phyloP scores from a whole-genome alignment of 1,284 basidiomycete species.

The Heliocybe sulcata region DNA sequence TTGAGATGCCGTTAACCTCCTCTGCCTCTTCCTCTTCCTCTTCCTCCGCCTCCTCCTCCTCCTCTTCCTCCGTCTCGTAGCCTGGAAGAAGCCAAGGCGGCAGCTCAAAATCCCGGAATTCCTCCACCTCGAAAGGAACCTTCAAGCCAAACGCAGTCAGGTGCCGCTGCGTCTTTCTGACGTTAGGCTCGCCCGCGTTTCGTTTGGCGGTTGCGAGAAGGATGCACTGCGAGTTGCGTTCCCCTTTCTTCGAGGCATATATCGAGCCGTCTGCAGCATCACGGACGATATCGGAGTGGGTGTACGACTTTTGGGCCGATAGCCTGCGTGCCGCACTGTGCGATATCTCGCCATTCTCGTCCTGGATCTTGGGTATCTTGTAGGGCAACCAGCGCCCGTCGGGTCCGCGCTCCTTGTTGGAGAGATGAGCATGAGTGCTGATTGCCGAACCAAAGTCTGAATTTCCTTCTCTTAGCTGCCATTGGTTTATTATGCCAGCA shows the following conservation, averaged over 20 bases:
- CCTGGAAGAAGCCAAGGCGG: conserved; percentile 31
- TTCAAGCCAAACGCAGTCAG: conserved; percentile 49
- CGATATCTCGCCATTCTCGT: background rate
- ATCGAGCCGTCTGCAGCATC: background rate
- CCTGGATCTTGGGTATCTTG: background rate
- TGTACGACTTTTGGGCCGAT: background rate
- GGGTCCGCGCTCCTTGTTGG: background rate
- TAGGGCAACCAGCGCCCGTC: background rate
- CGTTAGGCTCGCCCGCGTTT: conserved; percentile 31
- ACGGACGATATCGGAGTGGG: background rate
- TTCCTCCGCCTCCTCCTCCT: background rate
- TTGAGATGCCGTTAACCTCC: background rate
- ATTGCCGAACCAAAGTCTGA: background rate
- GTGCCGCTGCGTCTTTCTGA: conserved; percentile 44
- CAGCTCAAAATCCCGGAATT: conserved; percentile 38
- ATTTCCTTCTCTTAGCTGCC: background rate
- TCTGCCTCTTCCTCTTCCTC: background rate
- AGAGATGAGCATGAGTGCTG: background rate
- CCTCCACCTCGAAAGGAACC: conserved; percentile 37
- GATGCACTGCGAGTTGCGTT: conserved; percentile 20
- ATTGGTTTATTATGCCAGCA: background rate
- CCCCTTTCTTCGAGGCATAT: conserved; percentile 11
- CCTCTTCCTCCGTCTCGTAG: background rate
- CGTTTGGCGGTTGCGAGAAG: conserved; percentile 46
- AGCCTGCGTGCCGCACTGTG: background rate